Evolutionary conservation across 768 basidiomycete species (phyloP).

Genomic region (Thelephora aurantiotincta): DNA sequence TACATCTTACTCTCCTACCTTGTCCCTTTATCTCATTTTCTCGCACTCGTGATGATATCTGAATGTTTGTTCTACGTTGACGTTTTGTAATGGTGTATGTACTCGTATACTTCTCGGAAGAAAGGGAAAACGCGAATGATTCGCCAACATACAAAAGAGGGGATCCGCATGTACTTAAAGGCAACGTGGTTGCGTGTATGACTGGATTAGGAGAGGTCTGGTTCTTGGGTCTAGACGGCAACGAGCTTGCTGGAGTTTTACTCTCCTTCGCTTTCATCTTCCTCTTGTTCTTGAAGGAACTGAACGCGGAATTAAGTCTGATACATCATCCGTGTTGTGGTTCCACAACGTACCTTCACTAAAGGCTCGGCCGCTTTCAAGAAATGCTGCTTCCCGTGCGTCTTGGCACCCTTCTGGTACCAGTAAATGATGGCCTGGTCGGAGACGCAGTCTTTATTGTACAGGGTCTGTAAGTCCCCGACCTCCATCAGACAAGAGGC

Average conservation of each 20-base stretch:
- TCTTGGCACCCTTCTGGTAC: conserved; percentile 93
- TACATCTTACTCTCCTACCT: too few relatives aligned
- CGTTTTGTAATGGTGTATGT: conserved; percentile 1
- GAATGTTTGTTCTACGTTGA: not conserved
- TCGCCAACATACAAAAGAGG: too few relatives aligned
- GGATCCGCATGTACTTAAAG: too few relatives aligned
- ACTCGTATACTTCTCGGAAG: not conserved
- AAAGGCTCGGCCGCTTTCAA: conserved; percentile 76
- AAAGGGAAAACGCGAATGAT: too few relatives aligned
- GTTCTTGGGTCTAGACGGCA: too few relatives aligned
- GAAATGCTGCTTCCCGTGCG: conserved; percentile 92
- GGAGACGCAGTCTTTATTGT: conserved; percentile 91
- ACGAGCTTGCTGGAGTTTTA: not conserved
- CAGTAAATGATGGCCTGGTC: conserved; percentile 97
- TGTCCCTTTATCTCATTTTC: too few relatives aligned
- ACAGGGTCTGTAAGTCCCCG: conserved; percentile 49
- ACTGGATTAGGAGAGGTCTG: too few relatives aligned
- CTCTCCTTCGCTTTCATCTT: conserved; percentile 61
- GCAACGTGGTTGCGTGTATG: too few relatives aligned
- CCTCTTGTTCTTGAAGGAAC: conserved; percentile 87
- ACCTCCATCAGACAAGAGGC: not conserved
- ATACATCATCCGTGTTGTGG: not conserved
- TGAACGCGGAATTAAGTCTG: conserved; percentile 15
- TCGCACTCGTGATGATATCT: too few relatives aligned
- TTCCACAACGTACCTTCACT: conserved; percentile 53